Base-by-base conservation (phyloP, 164 flowering plant species). In the Vitis labrusca region DNA sequence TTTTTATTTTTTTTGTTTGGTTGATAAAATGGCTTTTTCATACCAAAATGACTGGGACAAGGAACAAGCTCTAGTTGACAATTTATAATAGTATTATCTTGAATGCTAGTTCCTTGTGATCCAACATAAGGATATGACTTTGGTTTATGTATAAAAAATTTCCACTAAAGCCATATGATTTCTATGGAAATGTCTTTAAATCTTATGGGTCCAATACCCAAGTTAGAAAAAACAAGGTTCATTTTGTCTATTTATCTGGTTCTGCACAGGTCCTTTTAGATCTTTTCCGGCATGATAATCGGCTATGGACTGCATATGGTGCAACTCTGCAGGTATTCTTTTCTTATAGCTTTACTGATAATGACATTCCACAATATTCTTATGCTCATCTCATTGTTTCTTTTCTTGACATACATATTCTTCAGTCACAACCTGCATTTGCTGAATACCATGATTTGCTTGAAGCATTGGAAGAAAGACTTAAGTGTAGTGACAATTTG, bases 241-340 rank as follows among this genome's bases (percentile, higher is more conserved):
- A 11, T 44, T 12, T 61, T 13, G 23, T 11, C 9, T 17, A 65
- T 27, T 48, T 32, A 9, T 19, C 16, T 68, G 17, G 15, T 54
- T 37, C 56, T 58, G 9, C 63, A 16, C 84, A 96, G 99, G 97
- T 96, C 53, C 92, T 96, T 32, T 81, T 85, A 75, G 98, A 96
- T 84, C 84, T 96, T 55, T 96, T 96, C 72, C 89, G 84, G 61
- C 90, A 89, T 77, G 97, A 96, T 75, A 73, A 78, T 79, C 83
- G 95, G 61, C 69, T 93, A 59, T 95, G 99, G 99, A 86, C 82
- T 68, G 98, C 97, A 56, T 95, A 95, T 75, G 82, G 83, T 72
- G 66, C 74, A 10, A 95, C 96, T 48, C 79, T 95, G 56, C 90
- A 90, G 98, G 99, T 94, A 75, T 52, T 29, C 5, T 16, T 29